Percentiles rank a stretch among this genome's conserved stretches.
Evolutionary conservation across 2,329 filamentous ascomycete species (phyloP).

Genomic region (Aphanocladium album): DNA sequence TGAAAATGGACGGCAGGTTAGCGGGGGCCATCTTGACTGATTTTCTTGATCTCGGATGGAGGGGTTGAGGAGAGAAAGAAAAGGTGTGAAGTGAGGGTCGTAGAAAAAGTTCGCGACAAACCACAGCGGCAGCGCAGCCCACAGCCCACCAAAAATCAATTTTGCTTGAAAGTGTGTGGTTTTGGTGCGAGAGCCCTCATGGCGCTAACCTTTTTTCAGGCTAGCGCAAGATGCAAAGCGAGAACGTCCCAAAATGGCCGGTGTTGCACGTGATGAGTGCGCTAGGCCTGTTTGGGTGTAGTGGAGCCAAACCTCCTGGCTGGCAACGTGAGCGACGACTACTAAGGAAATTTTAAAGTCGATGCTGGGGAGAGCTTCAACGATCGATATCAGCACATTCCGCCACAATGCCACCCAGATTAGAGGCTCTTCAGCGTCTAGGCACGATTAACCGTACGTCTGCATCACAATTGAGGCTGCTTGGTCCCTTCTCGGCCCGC

Average conservation of each 20-base stretch:
- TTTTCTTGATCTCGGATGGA: slow-evolving; percentile 29
- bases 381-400: slow-evolving; percentile 3
- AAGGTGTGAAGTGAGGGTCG: slow-evolving; percentile 24
- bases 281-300: slow-evolving; percentile 21
- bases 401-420: slow-evolving; percentile 60
- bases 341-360: slow-evolving; percentile 31
- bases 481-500: not conserved
- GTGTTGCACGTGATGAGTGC: slow-evolving; percentile 25
- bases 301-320: not conserved
- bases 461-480: slow-evolving; percentile 12
- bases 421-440: slow-evolving; percentile 56
- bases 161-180: slow-evolving; percentile 35
- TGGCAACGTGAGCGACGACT: slow-evolving; percentile 3
- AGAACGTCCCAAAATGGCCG: not conserved
- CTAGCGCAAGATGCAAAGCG: slow-evolving; percentile 16
- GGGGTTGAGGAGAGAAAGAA: slow-evolving; percentile 23
- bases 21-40: slow-evolving; percentile 83
- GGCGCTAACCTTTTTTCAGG: slow-evolving; percentile 20
- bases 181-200: slow-evolving; percentile 26
- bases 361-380: slow-evolving; percentile 15
- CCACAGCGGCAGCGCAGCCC: not conserved
- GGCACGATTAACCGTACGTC: slow-evolving; percentile 55
- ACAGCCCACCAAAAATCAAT: slow-evolving; percentile 24
- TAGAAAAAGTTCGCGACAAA: slow-evolving; percentile 39
- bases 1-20: slow-evolving; percentile 92